phyloP scores from a whole-genome alignment of 176 grass and related monocot species.

The Musa schizocarpa region DNA sequence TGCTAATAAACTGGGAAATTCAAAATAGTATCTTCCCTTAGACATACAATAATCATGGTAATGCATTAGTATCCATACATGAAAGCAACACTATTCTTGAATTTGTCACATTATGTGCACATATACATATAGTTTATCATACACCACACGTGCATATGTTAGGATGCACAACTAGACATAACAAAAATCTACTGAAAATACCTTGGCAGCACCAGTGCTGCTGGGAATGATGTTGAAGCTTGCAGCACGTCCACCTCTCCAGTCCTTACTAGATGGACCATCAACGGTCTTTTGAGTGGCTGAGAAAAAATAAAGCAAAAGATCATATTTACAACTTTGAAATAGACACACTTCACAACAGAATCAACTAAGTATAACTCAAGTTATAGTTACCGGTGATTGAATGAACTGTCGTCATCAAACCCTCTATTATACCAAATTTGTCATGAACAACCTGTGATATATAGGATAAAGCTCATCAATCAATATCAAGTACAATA shows the following conservation, averaged over 20 bases:
- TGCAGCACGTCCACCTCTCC: conserved; percentile 20
- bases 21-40: too few species aligned
- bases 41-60: too few species aligned
- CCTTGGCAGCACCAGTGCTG: conserved; percentile 18
- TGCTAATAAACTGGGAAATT: too few species aligned
- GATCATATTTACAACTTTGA: background rate
- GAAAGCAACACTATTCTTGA: too few species aligned
- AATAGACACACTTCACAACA: background rate
- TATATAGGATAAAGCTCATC: background rate
- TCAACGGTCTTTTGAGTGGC: conserved; percentile 19
- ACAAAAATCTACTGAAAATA: background rate
- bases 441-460: conserved; percentile 6
- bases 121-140: too few species aligned
- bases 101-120: too few species aligned
- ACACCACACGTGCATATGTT: too few species aligned
- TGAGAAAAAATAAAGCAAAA: background rate
- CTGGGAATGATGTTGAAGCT: conserved; percentile 18
- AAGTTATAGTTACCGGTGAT: background rate
- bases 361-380: background rate
- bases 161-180: too few species aligned
- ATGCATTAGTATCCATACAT: too few species aligned
- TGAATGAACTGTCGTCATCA: conserved; percentile 11
- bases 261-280: conserved; percentile 16
- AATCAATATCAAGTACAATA: background rate
- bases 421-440: conserved; percentile 10